Base-by-base conservation (phyloP, 75 land plant species). In the Pinus taeda region DNA sequence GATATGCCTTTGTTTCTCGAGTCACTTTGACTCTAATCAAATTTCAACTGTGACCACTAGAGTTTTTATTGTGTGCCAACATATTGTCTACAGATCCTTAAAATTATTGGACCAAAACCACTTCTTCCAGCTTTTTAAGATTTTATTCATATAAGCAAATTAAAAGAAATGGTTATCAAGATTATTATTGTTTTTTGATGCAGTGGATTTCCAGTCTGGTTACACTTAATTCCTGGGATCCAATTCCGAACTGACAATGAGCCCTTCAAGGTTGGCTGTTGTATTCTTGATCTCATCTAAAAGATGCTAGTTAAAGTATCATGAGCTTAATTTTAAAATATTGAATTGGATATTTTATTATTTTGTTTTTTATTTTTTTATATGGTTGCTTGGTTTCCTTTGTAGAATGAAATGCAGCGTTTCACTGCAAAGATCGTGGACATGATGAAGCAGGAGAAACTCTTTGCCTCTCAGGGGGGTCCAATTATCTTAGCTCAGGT, bases 401-500 rank as follows among this genome's bases (percentile, higher is more conserved):
- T 75, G 26, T 83, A 91, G 93, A 53, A 53, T 33, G 87, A 83
- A 73, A 90, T 91, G 92, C 79, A 87, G 74, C 73, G 82, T 30
- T 91, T 91, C 73, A 88, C 88, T 3, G 78, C 74, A 66, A 90
- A 83, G 75, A 87, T 91, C 73, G 93, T 91, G 60, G 76, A 83
- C 55, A 78, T 91, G 85, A 89, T 91, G 92, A 90, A 87, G 72
- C 78, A 77, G 70, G 81, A 90, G 21, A 57, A 85, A 39, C 90
- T 91, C 45, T 91, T 83, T 79, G 93, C 90, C 15, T 85, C 86
- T 15, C 93, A 91, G 78, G 93, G 93, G 45, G 93, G 93, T 24
- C 93, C 93, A 21, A 81, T 91, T 57, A 89, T 91, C 37, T 77
- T 91, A 71, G 80, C 90, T 60, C 93, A 91, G 93, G 93, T 91